Evolutionary conservation across 2,329 filamentous ascomycete species (phyloP).

Genomic region (Pseudocercospora macadamiae): DNA sequence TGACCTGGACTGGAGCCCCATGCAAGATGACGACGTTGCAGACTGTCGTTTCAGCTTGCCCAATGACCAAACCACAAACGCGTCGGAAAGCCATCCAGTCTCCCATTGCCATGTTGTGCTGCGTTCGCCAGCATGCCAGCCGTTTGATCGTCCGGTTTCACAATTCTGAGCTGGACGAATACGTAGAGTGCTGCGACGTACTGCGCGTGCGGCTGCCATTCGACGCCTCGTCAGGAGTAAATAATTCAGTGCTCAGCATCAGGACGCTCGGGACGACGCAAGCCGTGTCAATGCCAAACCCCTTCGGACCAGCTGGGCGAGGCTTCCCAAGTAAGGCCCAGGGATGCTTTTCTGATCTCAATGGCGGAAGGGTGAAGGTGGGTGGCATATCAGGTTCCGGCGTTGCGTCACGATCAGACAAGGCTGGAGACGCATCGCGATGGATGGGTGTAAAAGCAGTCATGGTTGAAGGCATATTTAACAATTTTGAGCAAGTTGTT

Average conservation of each 20-base stretch:
- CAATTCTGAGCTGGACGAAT: not conserved
- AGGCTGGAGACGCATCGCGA: not conserved
- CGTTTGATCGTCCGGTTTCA: not conserved
- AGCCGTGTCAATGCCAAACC: slow-evolving; percentile 10
- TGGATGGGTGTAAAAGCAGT: slow-evolving; percentile 3
- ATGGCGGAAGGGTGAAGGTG: not conserved
- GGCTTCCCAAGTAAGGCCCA: slow-evolving; percentile 12
- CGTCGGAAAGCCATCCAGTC: too few relatives aligned
- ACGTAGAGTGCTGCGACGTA: not conserved
- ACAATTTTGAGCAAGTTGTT: not conserved
- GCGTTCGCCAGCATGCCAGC: not conserved
- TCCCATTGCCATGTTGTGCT: not conserved
- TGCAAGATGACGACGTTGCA: not conserved
- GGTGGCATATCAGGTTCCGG: not conserved
- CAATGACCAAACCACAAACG: not conserved
- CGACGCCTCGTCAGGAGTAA: slow-evolving; percentile 2
- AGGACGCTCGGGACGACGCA: slow-evolving; percentile 18
- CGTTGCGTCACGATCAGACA: not conserved
- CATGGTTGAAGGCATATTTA: not conserved
- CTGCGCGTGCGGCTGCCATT: not conserved
- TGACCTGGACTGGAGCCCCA: not conserved
- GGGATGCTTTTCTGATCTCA: slow-evolving; percentile 23
- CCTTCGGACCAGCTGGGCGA: slow-evolving; percentile 8
- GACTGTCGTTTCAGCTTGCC: not conserved
- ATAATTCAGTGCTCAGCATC: slow-evolving; percentile 15